Evolutionary conservation across 1,284 basidiomycete genomes (phyloP).

Genomic region (Ceratobasidium sp.): DNA sequence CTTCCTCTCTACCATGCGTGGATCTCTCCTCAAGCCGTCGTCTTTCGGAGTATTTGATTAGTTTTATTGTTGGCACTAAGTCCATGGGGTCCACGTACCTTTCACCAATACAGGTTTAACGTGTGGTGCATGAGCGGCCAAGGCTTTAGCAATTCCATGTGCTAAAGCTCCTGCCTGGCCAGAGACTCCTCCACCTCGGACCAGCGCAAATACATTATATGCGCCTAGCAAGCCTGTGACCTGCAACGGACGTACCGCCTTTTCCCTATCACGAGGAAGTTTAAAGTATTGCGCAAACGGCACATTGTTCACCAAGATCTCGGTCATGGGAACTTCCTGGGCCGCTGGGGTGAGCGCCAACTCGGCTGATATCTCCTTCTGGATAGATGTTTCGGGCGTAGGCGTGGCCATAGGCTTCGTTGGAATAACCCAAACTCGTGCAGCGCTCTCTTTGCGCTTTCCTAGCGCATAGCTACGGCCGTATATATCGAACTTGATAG

Average conservation of each 20-base stretch:
- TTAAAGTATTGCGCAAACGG: constrained; percentile 83
- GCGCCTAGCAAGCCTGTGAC: constrained; percentile 85
- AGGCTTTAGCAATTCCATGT: constrained; percentile 82
- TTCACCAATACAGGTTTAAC: constrained; percentile 70
- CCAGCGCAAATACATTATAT: constrained; percentile 91
- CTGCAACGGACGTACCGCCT: constrained; percentile 81
- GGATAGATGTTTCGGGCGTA: constrained; percentile 2
- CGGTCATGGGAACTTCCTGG: constrained; percentile 54
- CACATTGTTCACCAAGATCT: constrained; percentile 83
- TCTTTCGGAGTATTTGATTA: background rate
- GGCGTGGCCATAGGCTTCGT: constrained; percentile 52
- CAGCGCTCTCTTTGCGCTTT: constrained; percentile 83
- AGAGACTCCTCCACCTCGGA: constrained; percentile 86
- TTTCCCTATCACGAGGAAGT: constrained; percentile 77
- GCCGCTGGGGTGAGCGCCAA: constrained; percentile 19
- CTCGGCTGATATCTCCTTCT: constrained; percentile 37
- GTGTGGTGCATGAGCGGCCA: constrained; percentile 73
- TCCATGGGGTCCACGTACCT: constrained; percentile 57
- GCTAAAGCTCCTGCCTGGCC: constrained; percentile 93
- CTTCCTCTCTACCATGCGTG: constrained; percentile 97
- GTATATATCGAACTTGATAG: constrained; percentile 67
- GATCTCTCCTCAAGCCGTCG: constrained; percentile 75
- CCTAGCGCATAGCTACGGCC: constrained; percentile 86
- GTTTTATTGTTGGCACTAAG: background rate
- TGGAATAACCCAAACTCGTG: constrained; percentile 94